Percentiles rank a stretch among this genome's conserved stretches.
Conservation (phyloP, 2,329 filamentous ascomycete genomes). For the Volutella citrinella region DNA sequence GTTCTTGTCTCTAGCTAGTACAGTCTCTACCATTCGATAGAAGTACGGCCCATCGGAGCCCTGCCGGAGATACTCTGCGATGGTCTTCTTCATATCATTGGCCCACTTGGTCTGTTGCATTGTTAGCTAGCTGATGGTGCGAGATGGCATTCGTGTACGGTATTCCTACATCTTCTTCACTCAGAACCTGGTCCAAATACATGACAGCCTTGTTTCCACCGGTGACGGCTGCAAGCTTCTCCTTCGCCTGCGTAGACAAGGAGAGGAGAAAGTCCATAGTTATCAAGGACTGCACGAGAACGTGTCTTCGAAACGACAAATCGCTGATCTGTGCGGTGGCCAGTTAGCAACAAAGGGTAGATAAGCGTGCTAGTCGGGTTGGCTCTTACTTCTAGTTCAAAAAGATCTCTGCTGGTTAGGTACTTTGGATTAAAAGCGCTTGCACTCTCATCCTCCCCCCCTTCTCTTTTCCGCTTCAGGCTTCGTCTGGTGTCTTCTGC, state of each 20-base stretch:
- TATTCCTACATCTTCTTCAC: conserved; percentile 74
- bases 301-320: conserved; percentile 87
- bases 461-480: conserved; percentile 66
- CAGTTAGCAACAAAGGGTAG: no score
- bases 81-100: conserved; percentile 69
- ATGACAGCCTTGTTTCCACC: conserved; percentile 81
- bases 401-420: conserved; percentile 93
- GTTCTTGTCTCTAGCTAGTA: conserved; percentile 93
- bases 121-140: conserved; percentile 7
- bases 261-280: conserved; percentile 94
- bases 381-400: conserved; percentile 86
- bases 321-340: conserved; percentile 83
- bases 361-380: no score
- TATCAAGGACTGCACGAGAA: conserved; percentile 92
- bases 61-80: conserved; percentile 79
- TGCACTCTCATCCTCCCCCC: conserved; percentile 48
- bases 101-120: conserved; percentile 73
- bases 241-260: conserved; percentile 76
- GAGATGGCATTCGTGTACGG: neutral
- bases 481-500: conserved; percentile 63
- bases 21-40: conserved; percentile 93
- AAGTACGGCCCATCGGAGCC: conserved; percentile 88
- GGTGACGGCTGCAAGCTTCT: conserved; percentile 66
- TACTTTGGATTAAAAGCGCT: conserved; percentile 89
- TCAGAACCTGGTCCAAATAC: conserved; percentile 68